These are phyloP conservation scores for Halenospora varia DNA, from an alignment of 495 filamentous ascomycete species.

Conservation along the genomic window DNA sequence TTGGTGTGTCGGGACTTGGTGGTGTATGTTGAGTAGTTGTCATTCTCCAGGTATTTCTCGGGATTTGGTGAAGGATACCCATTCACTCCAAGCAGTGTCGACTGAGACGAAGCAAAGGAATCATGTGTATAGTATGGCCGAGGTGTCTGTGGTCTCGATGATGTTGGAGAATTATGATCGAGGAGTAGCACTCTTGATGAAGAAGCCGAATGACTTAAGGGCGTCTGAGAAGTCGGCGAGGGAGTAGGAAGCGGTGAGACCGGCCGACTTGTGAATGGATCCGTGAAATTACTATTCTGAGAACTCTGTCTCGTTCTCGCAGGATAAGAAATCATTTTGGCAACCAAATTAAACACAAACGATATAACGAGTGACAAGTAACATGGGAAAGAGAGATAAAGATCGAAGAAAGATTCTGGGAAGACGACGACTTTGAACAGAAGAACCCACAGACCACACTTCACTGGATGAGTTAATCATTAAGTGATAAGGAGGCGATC, in stretches of 20 bases:
- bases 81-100: background rate
- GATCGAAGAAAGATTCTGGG: background rate
- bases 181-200: background rate
- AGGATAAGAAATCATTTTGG: background rate
- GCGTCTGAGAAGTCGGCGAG: background rate
- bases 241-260: background rate
- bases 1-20: background rate
- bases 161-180: background rate
- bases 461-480: background rate
- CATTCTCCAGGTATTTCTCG: background rate
- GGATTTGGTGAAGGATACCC: background rate
- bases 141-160: background rate
- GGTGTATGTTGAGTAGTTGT: background rate
- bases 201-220: background rate
- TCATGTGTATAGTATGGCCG: background rate
- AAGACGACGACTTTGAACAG: background rate
- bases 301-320: background rate
- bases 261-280: background rate
- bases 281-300: background rate
- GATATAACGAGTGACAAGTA: background rate
- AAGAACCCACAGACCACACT: background rate
- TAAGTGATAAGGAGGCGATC: background rate
- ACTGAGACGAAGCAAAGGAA: background rate
- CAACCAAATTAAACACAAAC: background rate
- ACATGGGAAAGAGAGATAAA: background rate